Conservation (phyloP, 1,139 yeast species). For the Candida sp. region DNA sequence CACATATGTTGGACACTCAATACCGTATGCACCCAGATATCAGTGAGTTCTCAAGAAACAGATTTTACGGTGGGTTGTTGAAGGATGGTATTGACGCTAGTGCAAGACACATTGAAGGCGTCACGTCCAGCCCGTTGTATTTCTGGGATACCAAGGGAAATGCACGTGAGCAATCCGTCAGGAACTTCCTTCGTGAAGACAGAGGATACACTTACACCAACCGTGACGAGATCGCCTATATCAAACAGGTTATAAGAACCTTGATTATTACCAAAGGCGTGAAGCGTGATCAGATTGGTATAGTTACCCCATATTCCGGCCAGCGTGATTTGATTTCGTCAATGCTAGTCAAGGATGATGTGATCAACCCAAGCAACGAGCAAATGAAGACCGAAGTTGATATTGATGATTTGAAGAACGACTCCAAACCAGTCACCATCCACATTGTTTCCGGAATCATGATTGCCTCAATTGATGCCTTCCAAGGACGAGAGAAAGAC, state of each 20-base stretch:
- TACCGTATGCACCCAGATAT: conserved; percentile 76
- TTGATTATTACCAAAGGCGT: conserved; percentile 60
- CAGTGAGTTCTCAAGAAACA: conserved; percentile 63
- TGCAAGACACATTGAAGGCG: conserved; percentile 45
- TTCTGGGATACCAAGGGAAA: conserved; percentile 56
- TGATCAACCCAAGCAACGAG: conserved; percentile 59
- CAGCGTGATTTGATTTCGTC: conserved; percentile 68
- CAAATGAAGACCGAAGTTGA: conserved; percentile 53
- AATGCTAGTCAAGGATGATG: conserved; percentile 48
- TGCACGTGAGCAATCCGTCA: conserved; percentile 48
- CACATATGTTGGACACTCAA: conserved; percentile 73
- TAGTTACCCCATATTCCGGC: conserved; percentile 76
- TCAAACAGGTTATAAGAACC: conserved; percentile 49
- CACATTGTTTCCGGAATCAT: conserved; percentile 65
- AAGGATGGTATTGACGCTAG: conserved; percentile 62
- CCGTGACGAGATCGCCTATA: conserved; percentile 51
- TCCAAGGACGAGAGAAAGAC: conserved; percentile 69
- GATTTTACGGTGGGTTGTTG: conserved; percentile 57
- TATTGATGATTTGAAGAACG: conserved; percentile 49
- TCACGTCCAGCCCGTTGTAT: conserved; percentile 48
- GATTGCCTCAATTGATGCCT: conserved; percentile 71
- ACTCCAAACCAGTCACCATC: conserved; percentile 51
- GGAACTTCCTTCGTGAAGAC: conserved; percentile 48
- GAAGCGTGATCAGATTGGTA: conserved; percentile 55
- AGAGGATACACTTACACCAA: conserved; percentile 60